Evolutionary conservation across 805 yeast species (phyloP).

Genomic region (Saturnispora bothae): DNA sequence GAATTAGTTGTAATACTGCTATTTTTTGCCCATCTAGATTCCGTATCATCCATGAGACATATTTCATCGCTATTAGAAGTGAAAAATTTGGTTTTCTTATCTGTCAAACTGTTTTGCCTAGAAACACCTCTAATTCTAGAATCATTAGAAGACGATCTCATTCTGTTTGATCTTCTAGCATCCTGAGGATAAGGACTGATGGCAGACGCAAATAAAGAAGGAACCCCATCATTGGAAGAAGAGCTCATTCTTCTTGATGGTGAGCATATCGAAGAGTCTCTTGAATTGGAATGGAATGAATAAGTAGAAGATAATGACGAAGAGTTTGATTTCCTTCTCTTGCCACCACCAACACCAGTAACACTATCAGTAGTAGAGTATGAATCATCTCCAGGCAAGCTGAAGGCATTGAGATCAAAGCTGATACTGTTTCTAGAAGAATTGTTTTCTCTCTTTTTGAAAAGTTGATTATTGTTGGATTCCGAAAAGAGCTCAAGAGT

Average conservation of each 20-base stretch:
- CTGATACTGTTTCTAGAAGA: slow-evolving; percentile 4
- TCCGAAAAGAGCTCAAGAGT: slow-evolving; percentile 20
- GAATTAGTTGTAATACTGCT: neutral
- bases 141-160: slow-evolving; percentile 13
- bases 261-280: slow-evolving; percentile 20
- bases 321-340: slow-evolving; percentile 19
- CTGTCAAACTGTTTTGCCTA: slow-evolving; percentile 5
- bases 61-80: neutral
- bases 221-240: slow-evolving; percentile 17
- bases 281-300: slow-evolving; percentile 17
- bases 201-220: slow-evolving; percentile 24
- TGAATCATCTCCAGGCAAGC: slow-evolving; percentile 16
- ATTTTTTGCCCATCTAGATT: neutral
- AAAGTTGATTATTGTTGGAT: slow-evolving; percentile 8
- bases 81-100: neutral
- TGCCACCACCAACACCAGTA: slow-evolving; percentile 14
- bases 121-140: slow-evolving; percentile 11
- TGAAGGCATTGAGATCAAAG: slow-evolving; percentile 24
- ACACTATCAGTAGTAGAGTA: slow-evolving; percentile 13
- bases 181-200: slow-evolving; percentile 14
- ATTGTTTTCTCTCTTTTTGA: slow-evolving; percentile 16
- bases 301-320: slow-evolving; percentile 21
- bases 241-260: slow-evolving; percentile 21
- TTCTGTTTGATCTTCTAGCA: slow-evolving; percentile 7
- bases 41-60: slow-evolving; percentile 2